phyloP scores from a whole-genome alignment of 108 stramenopile genomes.

The Craspedostauros australis region DNA sequence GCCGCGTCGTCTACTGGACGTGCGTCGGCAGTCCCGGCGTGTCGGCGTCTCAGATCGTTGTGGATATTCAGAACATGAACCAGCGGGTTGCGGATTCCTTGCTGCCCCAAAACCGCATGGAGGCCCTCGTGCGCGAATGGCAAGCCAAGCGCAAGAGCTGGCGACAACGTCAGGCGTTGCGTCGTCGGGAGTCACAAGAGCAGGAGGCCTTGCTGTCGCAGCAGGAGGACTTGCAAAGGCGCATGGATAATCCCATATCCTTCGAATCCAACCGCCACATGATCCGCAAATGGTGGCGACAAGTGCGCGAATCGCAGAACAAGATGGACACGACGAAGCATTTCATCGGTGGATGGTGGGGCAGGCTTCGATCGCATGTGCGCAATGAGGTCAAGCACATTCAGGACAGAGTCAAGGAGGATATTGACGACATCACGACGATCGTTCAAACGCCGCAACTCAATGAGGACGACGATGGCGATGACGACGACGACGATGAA shows the following conservation, averaged over 20 bases:
- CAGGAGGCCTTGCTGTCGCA: too few relatives aligned
- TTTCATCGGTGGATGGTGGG: conserved; percentile 17
- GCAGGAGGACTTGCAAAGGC: too few relatives aligned
- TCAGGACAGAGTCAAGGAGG: conserved; percentile 7
- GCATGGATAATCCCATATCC: too few relatives aligned
- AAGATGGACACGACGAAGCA: too few relatives aligned
- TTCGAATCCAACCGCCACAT: too few relatives aligned
- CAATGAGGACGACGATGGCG: too few relatives aligned
- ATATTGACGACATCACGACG: too few relatives aligned
- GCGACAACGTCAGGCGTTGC: conserved; percentile 12
- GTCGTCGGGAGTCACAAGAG: too few relatives aligned
- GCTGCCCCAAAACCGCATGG: conserved; percentile 11
- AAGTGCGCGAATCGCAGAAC: too few relatives aligned
- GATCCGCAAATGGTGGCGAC: too few relatives aligned
- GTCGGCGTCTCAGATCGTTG: conserved; percentile 23
- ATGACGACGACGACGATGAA: conserved; percentile 2
- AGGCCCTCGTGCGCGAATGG: conserved; percentile 18
- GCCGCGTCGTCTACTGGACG: conserved; percentile 54
- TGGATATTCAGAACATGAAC: conserved; percentile 22
- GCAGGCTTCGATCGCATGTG: background rate
- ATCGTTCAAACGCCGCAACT: too few relatives aligned
- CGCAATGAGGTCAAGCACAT: background rate
- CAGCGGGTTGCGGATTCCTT: conserved; percentile 10
- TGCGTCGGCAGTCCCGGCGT: conserved; percentile 46
- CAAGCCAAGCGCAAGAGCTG: conserved; percentile 14